Percentiles rank a stretch among this genome's conserved stretches.
These are phyloP conservation scores for Pestalotiopsis fici DNA, from an alignment of 2,329 filamentous ascomycete species.

Conservation along the genomic window DNA sequence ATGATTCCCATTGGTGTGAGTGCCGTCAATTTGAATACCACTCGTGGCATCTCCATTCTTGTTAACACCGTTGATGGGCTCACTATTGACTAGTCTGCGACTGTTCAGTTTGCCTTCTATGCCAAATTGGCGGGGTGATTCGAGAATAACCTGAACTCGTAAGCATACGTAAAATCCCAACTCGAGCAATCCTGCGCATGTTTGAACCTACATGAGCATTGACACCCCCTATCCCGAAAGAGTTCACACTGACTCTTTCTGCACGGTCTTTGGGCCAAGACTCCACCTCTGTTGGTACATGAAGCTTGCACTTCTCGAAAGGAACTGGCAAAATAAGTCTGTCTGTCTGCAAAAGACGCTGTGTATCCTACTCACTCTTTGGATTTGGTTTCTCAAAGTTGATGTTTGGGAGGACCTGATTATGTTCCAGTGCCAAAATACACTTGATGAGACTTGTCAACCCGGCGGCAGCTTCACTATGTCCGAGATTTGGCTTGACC, in stretches of 20 bases:
- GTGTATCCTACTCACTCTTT: neutral
- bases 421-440: slow-evolving; percentile 17
- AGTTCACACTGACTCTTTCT: slow-evolving; percentile 25
- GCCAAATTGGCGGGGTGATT: neutral
- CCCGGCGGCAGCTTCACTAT: slow-evolving; percentile 28
- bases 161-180: neutral
- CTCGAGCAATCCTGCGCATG: too few species aligned
- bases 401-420: slow-evolving; percentile 28
- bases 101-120: too few species aligned
- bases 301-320: neutral
- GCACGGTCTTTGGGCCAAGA: neutral
- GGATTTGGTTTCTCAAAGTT: slow-evolving; percentile 31
- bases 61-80: too few species aligned
- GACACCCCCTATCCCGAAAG: slow-evolving; percentile 27
- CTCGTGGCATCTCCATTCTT: too few species aligned
- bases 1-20: too few species aligned
- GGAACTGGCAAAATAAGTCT: neutral
- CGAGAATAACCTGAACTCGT: neutral
- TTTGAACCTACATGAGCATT: slow-evolving; percentile 25
- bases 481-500: slow-evolving; percentile 33
- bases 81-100: too few species aligned
- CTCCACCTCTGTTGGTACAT: neutral
- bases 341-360: neutral
- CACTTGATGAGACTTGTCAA: slow-evolving; percentile 26
- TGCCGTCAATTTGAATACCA: too few species aligned